Base-by-base conservation (phyloP, 2,329 filamentous ascomycete species). In the Venturia asperata region DNA sequence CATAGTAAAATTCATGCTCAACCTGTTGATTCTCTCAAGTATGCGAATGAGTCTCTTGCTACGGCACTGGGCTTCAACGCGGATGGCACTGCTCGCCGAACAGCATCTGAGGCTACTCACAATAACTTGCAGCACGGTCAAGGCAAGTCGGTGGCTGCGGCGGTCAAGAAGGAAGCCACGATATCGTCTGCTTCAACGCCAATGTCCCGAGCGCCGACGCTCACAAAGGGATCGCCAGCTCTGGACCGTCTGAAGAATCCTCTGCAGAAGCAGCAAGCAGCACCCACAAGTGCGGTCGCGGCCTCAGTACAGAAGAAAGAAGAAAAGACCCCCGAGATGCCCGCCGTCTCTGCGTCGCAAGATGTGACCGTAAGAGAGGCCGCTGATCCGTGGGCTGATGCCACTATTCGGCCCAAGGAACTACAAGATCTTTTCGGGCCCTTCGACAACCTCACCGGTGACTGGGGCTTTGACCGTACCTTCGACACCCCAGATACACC, bases 41-140 rank as follows among this genome's bases (percentile, higher is more conserved):
- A 49, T 45, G 64, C 60, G 4, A 47, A 39, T 11, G 58, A 66
- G 27, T 45, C 17, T 21, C 34, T 63, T 10, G 41, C 64, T 21
- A 62, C 34, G 2, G 56, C 56, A 27, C 64, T 67, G 27, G 64
- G 64, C 0, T 55, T 67, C n/a, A 63, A 67, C 45, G 27, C 42
- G 11, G 65, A 66, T 47, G 64, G 56, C 39, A 62, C 39, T 24
- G 62, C 9, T 6, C 34, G 55, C 64, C 42, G 21, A 19, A 58
- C n/a, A 43, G 55, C 42, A 21, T 17, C 39, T 15, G 37, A 47
- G 27, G 64, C 10, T 3, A 3, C 47, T 15, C 30, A 58, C 5
- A n/a, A 1, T 11, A 47, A 39, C 6, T 7, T 13, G 41, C 41
- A 63, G 21, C 63, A 39, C 1, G 13, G 13, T 3, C 37, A 27